These are phyloP conservation scores for Colletotrichum gigasporum DNA, from an alignment of 2,329 filamentous ascomycete species.

Conservation along the genomic window DNA sequence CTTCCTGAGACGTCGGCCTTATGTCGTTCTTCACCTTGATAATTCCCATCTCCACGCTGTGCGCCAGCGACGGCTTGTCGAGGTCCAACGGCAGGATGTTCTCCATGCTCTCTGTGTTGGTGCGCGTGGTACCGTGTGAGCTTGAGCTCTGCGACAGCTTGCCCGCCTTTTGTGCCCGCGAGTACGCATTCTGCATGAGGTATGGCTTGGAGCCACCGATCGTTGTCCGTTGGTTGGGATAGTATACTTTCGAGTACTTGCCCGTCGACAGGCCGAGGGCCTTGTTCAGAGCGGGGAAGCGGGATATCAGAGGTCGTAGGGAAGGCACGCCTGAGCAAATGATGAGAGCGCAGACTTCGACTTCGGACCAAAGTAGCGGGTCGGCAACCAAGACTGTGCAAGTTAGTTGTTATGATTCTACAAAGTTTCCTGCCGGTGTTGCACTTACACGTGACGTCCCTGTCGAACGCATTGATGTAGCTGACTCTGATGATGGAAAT, in stretches of 20 bases:
- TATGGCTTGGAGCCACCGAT: conserved; percentile 22
- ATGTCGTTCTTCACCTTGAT: conserved; percentile 22
- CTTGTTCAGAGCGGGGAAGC: conserved; percentile 40
- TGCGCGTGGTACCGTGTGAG: conserved; percentile 3
- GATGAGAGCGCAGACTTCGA: conserved; percentile 42
- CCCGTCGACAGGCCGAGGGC: conserved; percentile 39
- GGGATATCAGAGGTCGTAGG: conserved; percentile 39
- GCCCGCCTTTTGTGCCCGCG: conserved; percentile 2
- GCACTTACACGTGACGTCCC: conserved; percentile 37
- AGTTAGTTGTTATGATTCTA: background rate
- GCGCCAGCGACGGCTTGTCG: conserved; percentile 11
- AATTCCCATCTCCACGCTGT: conserved; percentile 29
- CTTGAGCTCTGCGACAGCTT: conserved; percentile 23
- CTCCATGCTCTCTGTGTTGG: conserved; percentile 22
- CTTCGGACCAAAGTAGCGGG: conserved; percentile 42
- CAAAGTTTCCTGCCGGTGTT: too few species aligned
- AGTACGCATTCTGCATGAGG: conserved; percentile 15
- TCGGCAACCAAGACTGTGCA: conserved; percentile 37
- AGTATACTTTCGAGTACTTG: conserved; percentile 23
- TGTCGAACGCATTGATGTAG: conserved; percentile 36
- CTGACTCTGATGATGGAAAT: conserved; percentile 40
- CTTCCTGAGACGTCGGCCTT: conserved; percentile 3
- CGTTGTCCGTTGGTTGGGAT: conserved; percentile 22
- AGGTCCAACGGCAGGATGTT: conserved; percentile 22
- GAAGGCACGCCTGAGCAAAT: conserved; percentile 44